Evolutionary conservation across 2,329 filamentous ascomycete genomes (phyloP), one percentile per base, ranked within the genome.

Genomic region (Fusarium sp.): DNA sequence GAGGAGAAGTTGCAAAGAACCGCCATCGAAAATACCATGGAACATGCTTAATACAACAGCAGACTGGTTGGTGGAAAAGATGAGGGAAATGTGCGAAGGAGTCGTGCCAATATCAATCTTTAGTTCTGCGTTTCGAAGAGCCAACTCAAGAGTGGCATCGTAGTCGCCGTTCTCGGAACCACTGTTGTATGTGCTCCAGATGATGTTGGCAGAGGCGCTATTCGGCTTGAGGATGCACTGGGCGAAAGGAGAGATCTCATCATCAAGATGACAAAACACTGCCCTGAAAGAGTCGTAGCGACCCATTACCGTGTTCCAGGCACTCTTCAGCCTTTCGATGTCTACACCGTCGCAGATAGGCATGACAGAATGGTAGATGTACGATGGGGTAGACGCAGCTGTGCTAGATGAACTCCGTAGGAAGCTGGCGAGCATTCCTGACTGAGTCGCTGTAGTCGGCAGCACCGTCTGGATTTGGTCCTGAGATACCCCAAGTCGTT

Each of bases 351-450:
- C 35, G 14, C 35, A 20, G 5, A 56, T 18, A 6, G 35, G 61
- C 47, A 63, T 63, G 35, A 56, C 35, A 5, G 61, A 63, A 63
- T 63, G 61, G 35, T 63, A 63, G 31, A 63, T 35, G 22, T 63
- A 63, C 2, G 61, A 20, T 16, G 47, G 47, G 5, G 13, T 40
- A 16, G 22, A 29, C 6, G 16, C 45, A 62, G 24, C 4, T 54
- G 60, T 31, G 18, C 7, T 34, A 5, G 50, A 31, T 34, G 35
- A 63, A 10, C 35, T 34, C 50, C 61, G 61, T 29, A 63, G 24
- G 27, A 56, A 63, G 34, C 61, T 63, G 35, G 61, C 47, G 20
- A 63, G 61, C 61, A 63, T 63, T 45, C 61, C 61, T 24, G 61
- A 63, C 47, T 63, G 61, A 42, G 61, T 63, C 18, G 61, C 61